Base-by-base conservation (phyloP, 1,284 basidiomycete species). In the Leucoagaricus sp. region DNA sequence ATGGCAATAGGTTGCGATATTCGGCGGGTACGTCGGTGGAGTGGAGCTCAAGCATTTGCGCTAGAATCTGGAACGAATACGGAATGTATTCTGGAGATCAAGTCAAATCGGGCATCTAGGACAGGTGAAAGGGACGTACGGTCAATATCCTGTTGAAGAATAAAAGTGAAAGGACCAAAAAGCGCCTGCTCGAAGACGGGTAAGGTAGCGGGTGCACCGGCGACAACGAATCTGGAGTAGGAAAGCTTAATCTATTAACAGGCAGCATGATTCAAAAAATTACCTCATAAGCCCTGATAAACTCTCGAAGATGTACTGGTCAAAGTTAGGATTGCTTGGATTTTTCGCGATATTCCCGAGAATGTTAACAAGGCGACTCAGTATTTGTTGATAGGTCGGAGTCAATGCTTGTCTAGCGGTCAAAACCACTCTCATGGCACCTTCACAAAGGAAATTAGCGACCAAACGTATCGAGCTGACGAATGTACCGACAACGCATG, bases 221-320 rank as follows among this genome's bases (percentile, higher is more conserved):
- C 82, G 5, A 91, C 92, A 46, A 93, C 80, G 63, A 96, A 97
- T 64, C 91, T 93, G 64, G 8, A 40, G 15, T 19, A 44, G 15
- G 45, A 8, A 15, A n/a, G n/a, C n/a, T n/a, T n/a, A n/a, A n/a
- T n/a, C n/a, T n/a, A 36, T 40, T 33, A 36, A 53, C 44, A 40
- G 26, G 26, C 38, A 38, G 31, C 53, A 42, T 57, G 59, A 25
- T 57, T 49, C 49, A 60, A 49, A 17, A 45, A 17, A 74, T 40
- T 58, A 91, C 89, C 93, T 83, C 74, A 98, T 89, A 63, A 99
- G 76, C 0, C 91, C 95, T 13, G 96, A 91, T 38, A 99, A 87
- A 68, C 89, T 91, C 77, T 99, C 96, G 67, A 99, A 99, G 61
- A 94, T 91, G 69, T 94, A 98, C 69, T 99, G 97, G 71, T 96